phyloP scores from a whole-genome alignment of 805 yeast species.

The Isabelozyma pseudorhagii region DNA sequence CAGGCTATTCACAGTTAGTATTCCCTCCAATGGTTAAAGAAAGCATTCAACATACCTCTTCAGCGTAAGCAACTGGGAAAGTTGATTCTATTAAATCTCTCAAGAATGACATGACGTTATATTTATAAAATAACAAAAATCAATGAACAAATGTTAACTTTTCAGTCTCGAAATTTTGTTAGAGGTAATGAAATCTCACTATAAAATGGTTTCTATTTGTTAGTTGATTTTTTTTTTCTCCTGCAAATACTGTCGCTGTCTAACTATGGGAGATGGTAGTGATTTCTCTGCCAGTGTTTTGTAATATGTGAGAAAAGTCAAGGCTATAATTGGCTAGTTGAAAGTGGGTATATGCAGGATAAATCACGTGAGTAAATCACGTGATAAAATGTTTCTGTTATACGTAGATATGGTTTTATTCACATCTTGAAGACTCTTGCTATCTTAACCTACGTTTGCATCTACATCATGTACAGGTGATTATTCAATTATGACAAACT shows the following conservation, averaged over 20 bases:
- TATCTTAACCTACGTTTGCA: background rate
- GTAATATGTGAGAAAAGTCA: constrained; percentile 3
- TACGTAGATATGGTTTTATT: too few species aligned
- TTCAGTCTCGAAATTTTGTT: background rate
- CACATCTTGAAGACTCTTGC: too few species aligned
- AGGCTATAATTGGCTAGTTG: constrained; percentile 4
- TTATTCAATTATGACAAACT: background rate
- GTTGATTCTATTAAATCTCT: constrained; percentile 78
- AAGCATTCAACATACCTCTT: constrained; percentile 45
- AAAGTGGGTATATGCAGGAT: background rate
- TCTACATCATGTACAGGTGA: background rate
- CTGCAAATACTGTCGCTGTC: background rate
- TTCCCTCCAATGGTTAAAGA: background rate
- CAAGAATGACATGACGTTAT: constrained; percentile 44
- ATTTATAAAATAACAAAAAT: background rate
- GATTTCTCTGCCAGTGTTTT: background rate
- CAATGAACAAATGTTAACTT: background rate
- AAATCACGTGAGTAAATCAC: background rate
- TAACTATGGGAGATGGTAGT: background rate
- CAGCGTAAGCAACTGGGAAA: constrained; percentile 84
- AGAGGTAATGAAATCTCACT: background rate
- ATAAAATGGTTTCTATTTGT: background rate
- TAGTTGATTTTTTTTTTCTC: background rate
- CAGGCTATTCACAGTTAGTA: constrained; percentile 19
- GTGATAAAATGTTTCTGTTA: too few species aligned